phyloP scores from a whole-genome alignment of 805 yeast species.

The Starmerella apis region DNA sequence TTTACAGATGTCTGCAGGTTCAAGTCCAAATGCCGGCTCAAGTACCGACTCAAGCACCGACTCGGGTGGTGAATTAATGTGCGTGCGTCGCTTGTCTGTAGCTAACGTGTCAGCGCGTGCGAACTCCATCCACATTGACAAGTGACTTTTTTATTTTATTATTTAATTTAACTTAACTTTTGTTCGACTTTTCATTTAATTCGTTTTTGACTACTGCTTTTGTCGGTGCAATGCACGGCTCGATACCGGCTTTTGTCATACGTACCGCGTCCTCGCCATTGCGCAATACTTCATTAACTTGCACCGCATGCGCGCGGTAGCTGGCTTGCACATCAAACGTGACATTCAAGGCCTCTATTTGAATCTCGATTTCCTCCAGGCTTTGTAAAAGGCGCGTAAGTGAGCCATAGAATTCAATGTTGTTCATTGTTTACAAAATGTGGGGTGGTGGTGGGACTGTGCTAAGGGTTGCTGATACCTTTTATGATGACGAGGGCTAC shows the following conservation, averaged over 20 bases:
- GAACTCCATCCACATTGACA: not conserved
- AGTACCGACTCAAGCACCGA: not conserved
- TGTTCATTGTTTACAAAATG: not conserved
- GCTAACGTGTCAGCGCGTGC: not conserved
- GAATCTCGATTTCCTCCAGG: not conserved
- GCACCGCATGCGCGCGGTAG: slow-evolving; percentile 9
- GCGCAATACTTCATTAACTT: slow-evolving; percentile 1
- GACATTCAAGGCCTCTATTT: not conserved
- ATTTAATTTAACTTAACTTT: no score
- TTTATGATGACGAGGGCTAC: no score
- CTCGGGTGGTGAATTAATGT: not conserved
- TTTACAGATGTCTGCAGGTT: not conserved
- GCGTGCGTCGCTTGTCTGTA: not conserved
- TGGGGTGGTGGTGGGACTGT: not conserved
- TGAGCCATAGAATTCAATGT: not conserved
- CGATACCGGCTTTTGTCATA: not conserved
- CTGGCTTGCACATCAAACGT: not conserved
- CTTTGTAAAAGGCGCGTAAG: not conserved
- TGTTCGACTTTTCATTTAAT: no score
- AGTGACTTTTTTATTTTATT: not conserved
- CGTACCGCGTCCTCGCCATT: slow-evolving; percentile 7
- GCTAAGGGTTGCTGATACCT: not conserved
- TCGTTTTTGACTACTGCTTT: not conserved
- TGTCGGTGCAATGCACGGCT: not conserved
- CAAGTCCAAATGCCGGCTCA: no score